phyloP scores from a whole-genome alignment of 495 filamentous ascomycete genomes.

The Cercophora samala region DNA sequence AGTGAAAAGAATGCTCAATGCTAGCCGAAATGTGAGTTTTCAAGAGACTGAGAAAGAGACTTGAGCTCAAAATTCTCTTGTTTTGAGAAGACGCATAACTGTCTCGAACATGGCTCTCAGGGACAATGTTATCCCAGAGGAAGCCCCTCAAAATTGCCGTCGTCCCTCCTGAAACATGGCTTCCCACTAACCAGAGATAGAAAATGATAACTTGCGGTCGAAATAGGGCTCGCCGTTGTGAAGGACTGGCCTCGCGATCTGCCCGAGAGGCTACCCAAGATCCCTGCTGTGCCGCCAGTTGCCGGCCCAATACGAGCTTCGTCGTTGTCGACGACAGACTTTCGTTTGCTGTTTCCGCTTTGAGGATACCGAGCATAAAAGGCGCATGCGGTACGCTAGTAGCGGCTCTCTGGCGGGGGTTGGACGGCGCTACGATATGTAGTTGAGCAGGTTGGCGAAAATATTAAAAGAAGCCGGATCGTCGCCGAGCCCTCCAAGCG shows the following conservation, averaged over 20 bases:
- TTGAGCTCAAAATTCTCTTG: too few species aligned
- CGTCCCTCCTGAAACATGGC: not conserved
- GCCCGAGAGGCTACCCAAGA: not conserved
- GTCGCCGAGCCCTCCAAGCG: slow-evolving; percentile 2
- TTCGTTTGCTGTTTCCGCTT: not conserved
- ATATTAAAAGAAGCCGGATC: not conserved
- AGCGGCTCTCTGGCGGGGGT: not conserved
- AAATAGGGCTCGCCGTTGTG: not conserved
- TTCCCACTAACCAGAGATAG: not conserved
- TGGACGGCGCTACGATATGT: not conserved
- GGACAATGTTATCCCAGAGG: not conserved
- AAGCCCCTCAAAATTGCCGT: not conserved
- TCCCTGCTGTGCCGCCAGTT: not conserved
- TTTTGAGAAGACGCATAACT: not conserved
- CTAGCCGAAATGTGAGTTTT: too few species aligned
- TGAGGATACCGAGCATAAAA: slow-evolving; percentile 1
- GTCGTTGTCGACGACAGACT: not conserved
- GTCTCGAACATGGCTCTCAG: not conserved
- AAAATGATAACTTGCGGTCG: not conserved
- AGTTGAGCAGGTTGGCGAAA: slow-evolving; percentile 5
- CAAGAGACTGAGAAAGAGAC: too few species aligned
- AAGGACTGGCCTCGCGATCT: too few species aligned
- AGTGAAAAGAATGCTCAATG: too few species aligned
- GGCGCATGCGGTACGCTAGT: not conserved
- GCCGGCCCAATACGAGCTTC: not conserved